Evolutionary conservation across 257 asterid species (phyloP).

Genomic region (Nicotiana noctiflora): DNA sequence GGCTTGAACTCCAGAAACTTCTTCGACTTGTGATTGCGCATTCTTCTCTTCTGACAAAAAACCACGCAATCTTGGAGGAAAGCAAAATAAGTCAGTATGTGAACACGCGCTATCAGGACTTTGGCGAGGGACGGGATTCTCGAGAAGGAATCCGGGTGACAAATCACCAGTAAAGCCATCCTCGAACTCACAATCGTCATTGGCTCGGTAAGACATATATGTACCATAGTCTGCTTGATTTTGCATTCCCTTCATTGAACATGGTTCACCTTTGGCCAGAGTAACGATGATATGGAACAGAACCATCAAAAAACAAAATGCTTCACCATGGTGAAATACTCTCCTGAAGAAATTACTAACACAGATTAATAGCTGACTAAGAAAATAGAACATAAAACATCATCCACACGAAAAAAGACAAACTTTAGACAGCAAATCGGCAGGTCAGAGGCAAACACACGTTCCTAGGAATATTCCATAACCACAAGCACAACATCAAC

Average conservation of each 20-base stretch:
- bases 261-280: constrained; percentile 23
- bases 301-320: constrained; percentile 16
- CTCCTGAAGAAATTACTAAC: constrained; percentile 21
- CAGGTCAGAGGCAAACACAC: background rate
- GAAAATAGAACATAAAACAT: background rate
- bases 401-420: background rate
- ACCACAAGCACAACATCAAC: background rate
- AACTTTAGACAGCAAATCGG: background rate
- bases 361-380: constrained; percentile 6
- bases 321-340: constrained; percentile 13
- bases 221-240: constrained; percentile 26
- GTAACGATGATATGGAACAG: constrained; percentile 14
- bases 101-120: constrained; percentile 36
- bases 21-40: constrained; percentile 16
- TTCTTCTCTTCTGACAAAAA: constrained; percentile 18
- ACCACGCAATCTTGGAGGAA: constrained; percentile 55
- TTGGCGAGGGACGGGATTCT: constrained; percentile 16
- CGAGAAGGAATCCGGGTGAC: constrained; percentile 20
- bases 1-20: constrained; percentile 23
- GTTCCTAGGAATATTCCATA: background rate
- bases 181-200: constrained; percentile 13
- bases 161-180: constrained; percentile 25
- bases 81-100: constrained; percentile 48
- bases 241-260: constrained; percentile 26
- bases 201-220: constrained; percentile 28